A percentile compares a stretch with the other conserved stretches of the same genome.
phyloP scores from a whole-genome alignment of 2,329 filamentous ascomycete species.

The Fusarium goolgardi region DNA sequence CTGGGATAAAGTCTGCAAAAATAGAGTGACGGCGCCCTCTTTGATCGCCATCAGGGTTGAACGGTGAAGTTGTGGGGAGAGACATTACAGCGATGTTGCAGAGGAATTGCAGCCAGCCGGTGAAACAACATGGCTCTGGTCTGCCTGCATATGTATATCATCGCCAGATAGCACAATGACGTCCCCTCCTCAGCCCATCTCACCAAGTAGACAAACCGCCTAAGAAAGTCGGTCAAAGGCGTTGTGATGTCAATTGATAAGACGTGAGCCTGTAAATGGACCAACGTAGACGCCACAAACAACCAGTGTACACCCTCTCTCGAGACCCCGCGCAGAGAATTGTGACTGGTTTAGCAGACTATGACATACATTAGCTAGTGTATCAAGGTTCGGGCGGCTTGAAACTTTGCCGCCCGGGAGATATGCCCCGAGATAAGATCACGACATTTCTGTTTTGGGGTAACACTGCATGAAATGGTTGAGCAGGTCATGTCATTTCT shows the following conservation, averaged over 20 bases:
- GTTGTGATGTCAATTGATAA: conserved; percentile 39
- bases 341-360: conserved; percentile 8
- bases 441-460: conserved; percentile 24
- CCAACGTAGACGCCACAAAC: conserved; percentile 23
- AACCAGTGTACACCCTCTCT: conserved; percentile 14
- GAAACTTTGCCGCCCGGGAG: conserved; percentile 13
- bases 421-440: conserved; percentile 35
- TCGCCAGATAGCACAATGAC: conserved; percentile 11
- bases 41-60: conserved; percentile 6
- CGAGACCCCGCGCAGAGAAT: conserved; percentile 10
- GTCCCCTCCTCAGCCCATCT: background rate
- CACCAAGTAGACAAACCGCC: background rate
- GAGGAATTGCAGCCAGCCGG: background rate
- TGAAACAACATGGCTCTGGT: background rate
- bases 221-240: conserved; percentile 24
- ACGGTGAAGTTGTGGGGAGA: conserved; percentile 17
- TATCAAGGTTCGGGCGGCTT: conserved; percentile 13
- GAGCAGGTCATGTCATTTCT: background rate
- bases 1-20: conserved; percentile 40
- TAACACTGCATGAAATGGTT: conserved; percentile 11
- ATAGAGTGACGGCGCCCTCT: conserved; percentile 36
- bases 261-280: conserved; percentile 13
- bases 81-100: conserved; percentile 9
- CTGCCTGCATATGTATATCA: background rate
- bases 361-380: conserved; percentile 26